Base-by-base conservation (phyloP, 176 grass and related monocot genomes). In the Paspalum vaginatum region DNA sequence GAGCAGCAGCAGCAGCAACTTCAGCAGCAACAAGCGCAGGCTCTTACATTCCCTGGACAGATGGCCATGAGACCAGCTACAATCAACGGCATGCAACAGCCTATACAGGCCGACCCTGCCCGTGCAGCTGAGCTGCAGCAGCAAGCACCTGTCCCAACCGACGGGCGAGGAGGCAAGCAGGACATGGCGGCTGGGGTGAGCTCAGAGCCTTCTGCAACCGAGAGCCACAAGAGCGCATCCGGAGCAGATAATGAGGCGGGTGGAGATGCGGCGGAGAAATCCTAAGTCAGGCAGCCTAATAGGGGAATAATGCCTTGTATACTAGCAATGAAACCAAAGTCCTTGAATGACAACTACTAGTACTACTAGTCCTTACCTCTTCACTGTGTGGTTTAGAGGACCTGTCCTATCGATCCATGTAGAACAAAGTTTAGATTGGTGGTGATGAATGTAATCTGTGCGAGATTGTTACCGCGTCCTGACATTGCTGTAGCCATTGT, bases 11-110 rank as follows among this genome's bases (percentile, higher is more conserved):
- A 49, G 54, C 83, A 90, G 61, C 90, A 92, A 55, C 77, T 90
- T 45, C 88, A 90, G 74, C 88, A 94, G 78, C 91, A 93, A 54
- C 92, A 94, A 85, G 84, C 75, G 11, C 86, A 91, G 39, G 91
- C 72, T 64, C 91, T 89, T 60, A 5, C 84, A 41, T 94, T 94
- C 88, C 74, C 85, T 1, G 78, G 84, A 3, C 92, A 92, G 50
- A 89, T 99, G 88, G 61, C 81, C n/a, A 88, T 93, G 84, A 92
- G 93, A 85, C 82, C 86, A 40, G 78, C 72, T 44, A 78, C 79
- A 7, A 69, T 81, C n/a, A 95, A 99, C 11, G 96, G 93, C 51
- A 88, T 95, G 79, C 92, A 89, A 76, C 72, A 89, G 76, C 68
- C 61, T 62, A 84, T 90, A 81, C 95, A 94, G 24, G 64, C 72